Base-by-base conservation (phyloP, 768 basidiomycete genomes). In the Naganishia onofrii region DNA sequence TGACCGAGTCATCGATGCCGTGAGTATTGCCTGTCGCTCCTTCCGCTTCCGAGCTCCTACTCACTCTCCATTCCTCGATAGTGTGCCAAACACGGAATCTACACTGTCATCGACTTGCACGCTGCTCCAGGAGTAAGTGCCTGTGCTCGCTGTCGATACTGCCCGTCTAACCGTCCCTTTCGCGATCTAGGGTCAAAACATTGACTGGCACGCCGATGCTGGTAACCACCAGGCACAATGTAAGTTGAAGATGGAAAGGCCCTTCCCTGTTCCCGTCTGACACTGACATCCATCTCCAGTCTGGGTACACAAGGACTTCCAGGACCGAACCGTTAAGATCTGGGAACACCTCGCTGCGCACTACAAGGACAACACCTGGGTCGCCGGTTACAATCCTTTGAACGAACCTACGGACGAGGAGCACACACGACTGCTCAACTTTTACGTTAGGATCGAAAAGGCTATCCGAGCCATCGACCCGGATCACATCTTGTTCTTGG, bases 251-350 rank as follows among this genome's bases (percentile, higher is more conserved):
- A 3, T 1, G 42, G n/a, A n/a, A n/a, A 12, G 0, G 7, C 17
- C 3, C 21, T 32, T 19, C 34, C 7, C 26, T 10, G 15, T 32
- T 42, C 34, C 51, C 15, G 19, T 56, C 48, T 53, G 53, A 36
- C 28, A 34, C 23, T 34, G 21, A 46, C 31, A n/a, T n/a, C n/a
- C 3, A 51, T 23, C 32, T 26, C 12, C 60, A 85, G 87, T 91
- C 83, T 92, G 89, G 89, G 85, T 85, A 60, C 89, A 92, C 84
- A 90, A 87, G 73, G 90, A 92, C 78, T 89, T 90, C 84, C 90
- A 91, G 78, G 89, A 92, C 79, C 87, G 90, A 1, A 80, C 85
- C 12, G 79, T 91, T 65, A 88, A 88, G 87, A 85, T 93, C 48
- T 92, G 91, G 91, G 84, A 84, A 44, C 83, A 90, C 75, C 84